Conservation (phyloP, 179 eudicot genomes). For the Camellia oleifera region DNA sequence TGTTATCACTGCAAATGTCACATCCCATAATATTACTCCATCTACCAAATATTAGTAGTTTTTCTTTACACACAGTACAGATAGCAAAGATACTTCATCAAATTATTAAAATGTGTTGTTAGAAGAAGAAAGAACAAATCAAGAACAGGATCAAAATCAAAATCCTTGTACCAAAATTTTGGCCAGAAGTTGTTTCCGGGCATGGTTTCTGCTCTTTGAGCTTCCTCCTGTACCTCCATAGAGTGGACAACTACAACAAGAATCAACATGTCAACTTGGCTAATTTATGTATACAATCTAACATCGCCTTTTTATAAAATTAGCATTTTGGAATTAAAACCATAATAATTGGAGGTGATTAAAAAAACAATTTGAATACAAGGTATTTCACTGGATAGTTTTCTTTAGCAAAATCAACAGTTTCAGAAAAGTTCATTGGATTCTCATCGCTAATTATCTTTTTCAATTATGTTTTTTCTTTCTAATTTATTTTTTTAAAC, state of each 20-base stretch:
- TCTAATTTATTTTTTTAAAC: too few species aligned
- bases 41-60: neutral
- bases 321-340: neutral
- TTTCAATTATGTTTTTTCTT: neutral
- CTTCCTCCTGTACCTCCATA: conserved; percentile 73
- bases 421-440: neutral
- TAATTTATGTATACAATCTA: neutral
- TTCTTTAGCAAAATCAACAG: neutral
- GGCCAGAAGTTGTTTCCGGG: conserved; percentile 23
- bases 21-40: neutral
- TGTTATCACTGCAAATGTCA: neutral
- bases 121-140: too few species aligned
- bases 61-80: neutral
- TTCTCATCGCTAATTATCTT: neutral
- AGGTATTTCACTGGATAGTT: neutral
- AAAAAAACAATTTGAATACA: neutral
- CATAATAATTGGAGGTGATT: too few species aligned
- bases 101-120: neutral
- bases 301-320: neutral
- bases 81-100: neutral
- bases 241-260: conserved; percentile 47
- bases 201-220: conserved; percentile 59
- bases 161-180: conserved; percentile 33
- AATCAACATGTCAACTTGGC: neutral
- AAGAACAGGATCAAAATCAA: neutral